Base-by-base conservation (phyloP, 1,284 basidiomycete species). In the Leccinum brunneo-olivaceum region DNA sequence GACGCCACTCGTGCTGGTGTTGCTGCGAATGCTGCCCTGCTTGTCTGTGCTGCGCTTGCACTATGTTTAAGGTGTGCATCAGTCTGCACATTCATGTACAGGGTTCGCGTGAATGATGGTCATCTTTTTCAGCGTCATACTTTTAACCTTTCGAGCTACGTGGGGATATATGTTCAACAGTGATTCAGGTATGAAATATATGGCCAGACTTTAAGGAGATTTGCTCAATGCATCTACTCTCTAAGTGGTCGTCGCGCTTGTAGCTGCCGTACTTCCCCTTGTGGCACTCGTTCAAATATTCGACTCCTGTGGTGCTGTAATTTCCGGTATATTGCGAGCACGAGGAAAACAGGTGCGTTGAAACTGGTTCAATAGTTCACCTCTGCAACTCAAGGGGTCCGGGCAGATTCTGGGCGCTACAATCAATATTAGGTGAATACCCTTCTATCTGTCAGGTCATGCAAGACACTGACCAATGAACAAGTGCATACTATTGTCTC, bases 111-210 rank as follows among this genome's bases (percentile, higher is more conserved):
- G 43, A 24, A 14, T 54, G 33, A 55, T 21, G 7, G 8, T 16
- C 6, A 25, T 43, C 14, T 27, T 42, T 27, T 42, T 58, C 53
- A 90, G 86, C 49, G 57, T 72, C 0, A 68, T 90, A 61, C 87
- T 89, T 61, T 55, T 91, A 51, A 60, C 74, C 11, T 90, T 90
- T 71, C 73, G 87, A 6, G 63, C 79, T 27, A 68, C 69, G 4
- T 92, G 89, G 86, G 90, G 76, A 3, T 81, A 83, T 56, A 63
- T 94, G 19, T 96, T 95, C 72, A 95, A 92, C 56, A 70, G 81
- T 43, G 91, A 95, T 64, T 73, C 78, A 6, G 72, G 83, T 77
- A 47, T 12, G 67, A 54, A 35, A 18, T 28, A n/a, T n/a, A 18
- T 14, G 14, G 23, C 12, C 11, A 4, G 18, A 39, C 1, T 19